phyloP scores from a whole-genome alignment of 129 eudicot species.

The Tanacetum coccineum region DNA sequence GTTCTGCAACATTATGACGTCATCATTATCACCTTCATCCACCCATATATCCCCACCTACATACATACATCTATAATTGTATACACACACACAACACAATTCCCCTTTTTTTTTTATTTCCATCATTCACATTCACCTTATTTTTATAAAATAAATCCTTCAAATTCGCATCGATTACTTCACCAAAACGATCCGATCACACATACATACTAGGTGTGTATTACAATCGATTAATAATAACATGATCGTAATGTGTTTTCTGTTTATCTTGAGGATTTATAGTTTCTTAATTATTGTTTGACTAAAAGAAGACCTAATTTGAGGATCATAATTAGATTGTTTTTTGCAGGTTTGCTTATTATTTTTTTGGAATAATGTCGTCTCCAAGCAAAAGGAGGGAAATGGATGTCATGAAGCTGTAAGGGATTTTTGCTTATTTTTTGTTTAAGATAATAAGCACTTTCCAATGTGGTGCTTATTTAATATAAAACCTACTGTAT shows the following conservation, averaged over 20 bases:
- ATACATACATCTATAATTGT: too few species aligned
- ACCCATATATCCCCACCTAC: not conserved
- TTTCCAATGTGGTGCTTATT: not conserved
- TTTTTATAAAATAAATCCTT: not conserved
- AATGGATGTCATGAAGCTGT: conserved; percentile 91
- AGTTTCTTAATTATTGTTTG: conserved; percentile 3
- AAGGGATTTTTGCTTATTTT: conserved; percentile 16
- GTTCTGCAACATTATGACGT: conserved; percentile 28
- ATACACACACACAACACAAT: not conserved
- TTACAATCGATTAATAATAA: not conserved
- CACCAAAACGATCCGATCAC: conserved; percentile 28
- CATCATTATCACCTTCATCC: conserved; percentile 27
- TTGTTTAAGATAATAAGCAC: too few species aligned
- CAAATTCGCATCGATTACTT: conserved; percentile 19
- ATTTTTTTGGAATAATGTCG: conserved; percentile 44
- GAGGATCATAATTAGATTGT: not conserved
- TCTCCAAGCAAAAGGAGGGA: conserved; percentile 91
- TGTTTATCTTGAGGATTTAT: not conserved
- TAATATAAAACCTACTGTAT: too few species aligned
- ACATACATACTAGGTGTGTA: conserved; percentile 31
- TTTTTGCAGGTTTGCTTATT: conserved; percentile 28
- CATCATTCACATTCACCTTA: conserved; percentile 9
- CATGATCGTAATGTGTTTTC: not conserved
- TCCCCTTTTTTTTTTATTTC: not conserved
- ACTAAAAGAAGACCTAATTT: conserved; percentile 23